A percentile compares a stretch with the other conserved stretches of the same genome.
These are phyloP conservation scores for Funneliformis geosporum DNA, from an alignment of 192 early-diverging fungal genomes.

Conservation along the genomic window DNA sequence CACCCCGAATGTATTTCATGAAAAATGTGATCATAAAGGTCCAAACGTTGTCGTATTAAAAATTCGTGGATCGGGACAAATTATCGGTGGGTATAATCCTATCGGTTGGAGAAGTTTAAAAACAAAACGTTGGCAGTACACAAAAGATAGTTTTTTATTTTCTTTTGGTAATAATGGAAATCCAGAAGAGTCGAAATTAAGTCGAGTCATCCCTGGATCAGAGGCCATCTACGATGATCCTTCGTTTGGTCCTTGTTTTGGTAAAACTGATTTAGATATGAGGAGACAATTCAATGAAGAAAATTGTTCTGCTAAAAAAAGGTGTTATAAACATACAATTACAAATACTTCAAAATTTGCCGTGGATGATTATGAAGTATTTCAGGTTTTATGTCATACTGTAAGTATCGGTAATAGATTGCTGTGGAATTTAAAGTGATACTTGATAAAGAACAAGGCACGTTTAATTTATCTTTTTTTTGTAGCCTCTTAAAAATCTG, in stretches of 20 bases:
- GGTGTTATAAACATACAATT: slow-evolving; percentile 21
- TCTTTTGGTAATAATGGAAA: slow-evolving; percentile 21
- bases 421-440: neutral
- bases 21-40: slow-evolving; percentile 28
- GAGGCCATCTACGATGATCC: slow-evolving; percentile 35
- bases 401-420: neutral
- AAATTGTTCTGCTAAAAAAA: slow-evolving; percentile 26
- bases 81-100: slow-evolving; percentile 33
- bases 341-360: neutral
- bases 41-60: slow-evolving; percentile 20
- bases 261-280: slow-evolving; percentile 34
- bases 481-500: neutral
- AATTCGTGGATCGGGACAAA: slow-evolving; percentile 7
- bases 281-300: slow-evolving; percentile 25
- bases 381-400: slow-evolving; percentile 2
- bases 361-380: slow-evolving; percentile 29
- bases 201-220: neutral
- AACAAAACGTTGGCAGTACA: slow-evolving; percentile 21
- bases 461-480: neutral
- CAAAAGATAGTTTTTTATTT: slow-evolving; percentile 30
- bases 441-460: neutral
- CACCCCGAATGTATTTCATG: slow-evolving; percentile 26
- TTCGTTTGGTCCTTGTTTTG: slow-evolving; percentile 30
- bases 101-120: slow-evolving; percentile 23
- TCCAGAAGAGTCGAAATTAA: slow-evolving; percentile 10